Base-by-base conservation (phyloP, 306 rosid species). In the Purshia tridentata region DNA sequence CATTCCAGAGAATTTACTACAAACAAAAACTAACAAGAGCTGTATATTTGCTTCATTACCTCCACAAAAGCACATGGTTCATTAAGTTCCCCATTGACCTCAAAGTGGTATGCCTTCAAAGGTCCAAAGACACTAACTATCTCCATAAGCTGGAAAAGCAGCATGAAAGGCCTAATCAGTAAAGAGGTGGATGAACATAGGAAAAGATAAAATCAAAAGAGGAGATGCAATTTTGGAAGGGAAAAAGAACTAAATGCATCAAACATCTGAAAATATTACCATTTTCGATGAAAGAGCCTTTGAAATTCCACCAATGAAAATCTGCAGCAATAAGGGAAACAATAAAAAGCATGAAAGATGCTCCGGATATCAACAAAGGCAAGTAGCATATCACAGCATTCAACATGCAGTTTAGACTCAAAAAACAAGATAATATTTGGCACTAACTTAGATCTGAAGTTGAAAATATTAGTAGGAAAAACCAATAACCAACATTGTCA, bases 221-320 rank as follows among this genome's bases (percentile, higher is more conserved):
- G 18, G 75, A 13, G 67, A 52, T 62, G 18, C 69, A 22, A 13
- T 5, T 45, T 45, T 15, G 22, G 8, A 65, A 67, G 35, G 76
- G 44, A 37, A 47, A 62, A n/a, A 59, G 47, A 51, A 20, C 18
- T 16, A 20, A 39, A 13, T 14, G 50, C n/a, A 54, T 35, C 50
- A 40, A 69, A 14, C 41, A 35, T 54, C 35, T 11, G 12, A 46
- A 14, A 54, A 61, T 50, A 65, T 81, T 86, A 94, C 99, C 99
- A 91, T 89, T 54, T 88, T 73, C 7, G 96, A 82, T 52, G 99
- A 88, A 74, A 94, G 75, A 74, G 67, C 77, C 74, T 76, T 85
- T 75, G 99, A 87, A 78, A 94, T 81, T 78, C 99, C 99, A 81
- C 97, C 97, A 78, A 94, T 69, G 76, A 91, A 88, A 75, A 94